These are phyloP conservation scores for Coelastrella sp. DNA, from an alignment of 139 green algal species.

Conservation along the genomic window DNA sequence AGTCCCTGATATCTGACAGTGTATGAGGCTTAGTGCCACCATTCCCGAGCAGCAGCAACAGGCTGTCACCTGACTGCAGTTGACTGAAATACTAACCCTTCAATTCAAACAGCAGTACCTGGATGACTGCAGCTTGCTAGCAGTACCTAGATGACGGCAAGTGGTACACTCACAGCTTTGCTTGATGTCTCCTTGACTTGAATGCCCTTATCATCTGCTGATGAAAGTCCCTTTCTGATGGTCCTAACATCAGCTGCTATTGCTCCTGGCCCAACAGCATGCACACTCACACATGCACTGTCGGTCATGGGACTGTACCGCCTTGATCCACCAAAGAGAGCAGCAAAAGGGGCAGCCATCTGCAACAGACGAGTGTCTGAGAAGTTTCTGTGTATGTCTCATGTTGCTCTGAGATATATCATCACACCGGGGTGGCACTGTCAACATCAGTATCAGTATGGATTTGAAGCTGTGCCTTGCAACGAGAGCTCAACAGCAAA, in stretches of 20 bases:
- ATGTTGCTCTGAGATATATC: not conserved
- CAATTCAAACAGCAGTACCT: no score
- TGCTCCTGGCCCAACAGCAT: conserved; percentile 47
- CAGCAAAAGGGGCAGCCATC: conserved; percentile 14
- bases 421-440: not conserved
- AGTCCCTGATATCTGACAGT: no score
- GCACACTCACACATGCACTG: conserved; percentile 81
- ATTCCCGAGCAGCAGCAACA: no score
- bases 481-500: no score
- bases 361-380: not conserved
- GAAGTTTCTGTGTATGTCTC: not conserved
- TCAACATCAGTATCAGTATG: not conserved
- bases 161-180: not conserved
- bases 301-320: conserved; percentile 67
- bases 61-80: no score
- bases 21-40: no score
- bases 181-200: not conserved
- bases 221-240: not conserved
- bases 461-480: no score
- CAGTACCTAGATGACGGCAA: no score
- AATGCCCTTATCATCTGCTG: not conserved
- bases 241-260: not conserved
- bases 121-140: no score
- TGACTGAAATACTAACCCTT: no score
- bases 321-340: not conserved